Evolutionary conservation across 345 rosid genomes (phyloP).

Genomic region (Rhodamnia argentea): DNA sequence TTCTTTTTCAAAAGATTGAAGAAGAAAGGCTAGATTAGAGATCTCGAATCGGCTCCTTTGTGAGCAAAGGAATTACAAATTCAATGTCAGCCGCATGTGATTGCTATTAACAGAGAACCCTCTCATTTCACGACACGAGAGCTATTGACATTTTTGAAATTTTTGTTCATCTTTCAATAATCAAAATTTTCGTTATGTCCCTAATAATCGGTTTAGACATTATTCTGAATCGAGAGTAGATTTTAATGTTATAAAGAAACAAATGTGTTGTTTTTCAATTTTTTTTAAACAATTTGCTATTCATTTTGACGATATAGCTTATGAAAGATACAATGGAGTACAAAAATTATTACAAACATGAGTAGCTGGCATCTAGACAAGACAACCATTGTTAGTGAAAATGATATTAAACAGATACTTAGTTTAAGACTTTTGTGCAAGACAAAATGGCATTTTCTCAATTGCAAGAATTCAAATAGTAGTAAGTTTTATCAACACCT

Average conservation of each 20-base stretch:
- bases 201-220: not conserved
- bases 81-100: not conserved
- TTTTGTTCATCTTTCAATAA: not conserved
- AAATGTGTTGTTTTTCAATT: not conserved
- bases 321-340: not conserved
- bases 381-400: too few species aligned
- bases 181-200: not conserved
- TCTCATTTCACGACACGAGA: not conserved
- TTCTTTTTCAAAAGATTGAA: too few species aligned
- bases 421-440: too few species aligned
- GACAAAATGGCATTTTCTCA: too few species aligned
- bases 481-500: too few species aligned
- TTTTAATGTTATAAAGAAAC: not conserved
- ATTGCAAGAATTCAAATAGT: too few species aligned
- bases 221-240: not conserved
- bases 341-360: not conserved
- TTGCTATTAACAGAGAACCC: not conserved
- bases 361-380: too few species aligned
- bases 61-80: not conserved
- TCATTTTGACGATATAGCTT: not conserved
- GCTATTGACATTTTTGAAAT: not conserved
- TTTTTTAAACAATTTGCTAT: not conserved
- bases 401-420: too few species aligned
- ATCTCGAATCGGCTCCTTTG: not conserved
- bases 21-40: not conserved